Conservation (phyloP, 1,284 basidiomycete genomes). For the Mycena sp. region DNA sequence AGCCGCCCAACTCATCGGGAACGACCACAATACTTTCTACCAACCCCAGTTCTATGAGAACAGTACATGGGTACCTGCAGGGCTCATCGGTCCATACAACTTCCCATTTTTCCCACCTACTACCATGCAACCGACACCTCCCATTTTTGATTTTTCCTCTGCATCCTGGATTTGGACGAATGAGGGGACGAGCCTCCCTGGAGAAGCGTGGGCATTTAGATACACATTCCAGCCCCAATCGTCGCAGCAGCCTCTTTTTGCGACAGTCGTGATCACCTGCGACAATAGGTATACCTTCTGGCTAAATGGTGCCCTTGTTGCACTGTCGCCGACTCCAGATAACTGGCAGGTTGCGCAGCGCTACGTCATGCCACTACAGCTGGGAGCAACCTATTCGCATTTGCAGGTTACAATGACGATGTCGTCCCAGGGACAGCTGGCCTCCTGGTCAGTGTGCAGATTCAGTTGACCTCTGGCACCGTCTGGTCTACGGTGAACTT, state of each 20-base stretch:
- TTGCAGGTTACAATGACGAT: background rate
- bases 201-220: background rate
- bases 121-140: too few species aligned
- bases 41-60: too few species aligned
- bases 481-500: background rate
- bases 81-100: too few species aligned
- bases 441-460: background rate
- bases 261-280: background rate
- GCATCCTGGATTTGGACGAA: slow-evolving; percentile 2
- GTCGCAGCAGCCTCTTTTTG: background rate
- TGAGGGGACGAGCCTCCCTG: background rate
- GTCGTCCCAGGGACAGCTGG: background rate
- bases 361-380: background rate
- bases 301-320: background rate
- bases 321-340: background rate
- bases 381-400: background rate
- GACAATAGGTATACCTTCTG: background rate
- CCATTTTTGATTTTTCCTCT: too few species aligned
- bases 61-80: too few species aligned
- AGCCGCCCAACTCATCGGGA: too few species aligned
- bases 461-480: background rate
- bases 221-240: background rate
- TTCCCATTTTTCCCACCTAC: too few species aligned
- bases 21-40: too few species aligned
- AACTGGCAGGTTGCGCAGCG: background rate